Evolutionary conservation across 2,329 filamentous ascomycete genomes (phyloP).

Genomic region (Huntiella abstrusa): DNA sequence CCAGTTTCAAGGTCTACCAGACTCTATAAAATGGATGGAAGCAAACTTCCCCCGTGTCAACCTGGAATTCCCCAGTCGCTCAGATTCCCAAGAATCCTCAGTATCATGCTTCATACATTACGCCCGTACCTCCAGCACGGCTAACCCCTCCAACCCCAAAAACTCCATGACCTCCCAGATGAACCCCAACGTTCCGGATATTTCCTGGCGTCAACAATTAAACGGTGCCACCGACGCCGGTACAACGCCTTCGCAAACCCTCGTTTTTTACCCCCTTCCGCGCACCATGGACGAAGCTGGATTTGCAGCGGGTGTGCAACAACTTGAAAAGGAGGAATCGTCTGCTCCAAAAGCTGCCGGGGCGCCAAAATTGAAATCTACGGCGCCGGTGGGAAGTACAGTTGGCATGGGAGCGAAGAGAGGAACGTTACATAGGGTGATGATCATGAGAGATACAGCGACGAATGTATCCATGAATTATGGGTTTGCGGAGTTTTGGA

Average conservation of each 20-base stretch:
- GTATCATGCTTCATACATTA: conserved; percentile 24
- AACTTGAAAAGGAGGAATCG: conserved; percentile 45
- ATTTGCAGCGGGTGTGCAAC: conserved; percentile 53
- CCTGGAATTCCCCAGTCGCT: conserved; percentile 19
- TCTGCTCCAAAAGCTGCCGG: conserved; percentile 15
- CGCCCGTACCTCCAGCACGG: conserved; percentile 19
- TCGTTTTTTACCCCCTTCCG: conserved; percentile 55
- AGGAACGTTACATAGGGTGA: conserved; percentile 56
- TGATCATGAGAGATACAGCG: conserved; percentile 54
- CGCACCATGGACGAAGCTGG: conserved; percentile 52
- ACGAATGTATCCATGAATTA: conserved; percentile 61
- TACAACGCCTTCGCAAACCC: conserved; percentile 49
- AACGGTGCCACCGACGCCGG: conserved; percentile 31
- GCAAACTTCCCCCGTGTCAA: conserved; percentile 23
- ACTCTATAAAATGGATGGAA: conserved; percentile 25
- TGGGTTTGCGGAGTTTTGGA: conserved; percentile 69
- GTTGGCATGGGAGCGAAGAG: conserved; percentile 50
- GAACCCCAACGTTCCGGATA: conserved; percentile 11
- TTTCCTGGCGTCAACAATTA: conserved; percentile 18
- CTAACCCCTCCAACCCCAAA: neutral
- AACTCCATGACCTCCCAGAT: neutral
- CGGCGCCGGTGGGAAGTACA: conserved; percentile 33
- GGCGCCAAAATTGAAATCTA: conserved; percentile 39
- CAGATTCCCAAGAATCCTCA: conserved; percentile 22
- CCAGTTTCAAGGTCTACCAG: conserved; percentile 22